A percentile compares a stretch with the other conserved stretches of the same genome.
These are phyloP conservation scores for Stephanodiscus minutulus DNA, from an alignment of 108 stramenopile species.

Conservation along the genomic window DNA sequence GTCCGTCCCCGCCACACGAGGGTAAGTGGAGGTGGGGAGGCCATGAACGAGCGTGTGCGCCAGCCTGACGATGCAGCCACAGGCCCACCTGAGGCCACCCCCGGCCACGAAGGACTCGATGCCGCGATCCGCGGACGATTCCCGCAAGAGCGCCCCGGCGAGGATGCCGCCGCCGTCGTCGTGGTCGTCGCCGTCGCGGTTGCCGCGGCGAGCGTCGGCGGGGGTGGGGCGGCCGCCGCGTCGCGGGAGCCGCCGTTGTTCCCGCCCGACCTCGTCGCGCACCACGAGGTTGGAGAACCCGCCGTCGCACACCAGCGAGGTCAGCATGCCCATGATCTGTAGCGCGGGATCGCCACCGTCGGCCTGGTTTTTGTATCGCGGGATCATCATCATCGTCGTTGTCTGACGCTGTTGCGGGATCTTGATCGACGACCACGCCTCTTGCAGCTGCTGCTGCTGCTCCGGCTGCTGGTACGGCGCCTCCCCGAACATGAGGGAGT, in stretches of 20 bases:
- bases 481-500: constrained; percentile 24
- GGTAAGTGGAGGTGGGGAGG: neutral
- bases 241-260: neutral
- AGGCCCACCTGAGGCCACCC: constrained; percentile 44
- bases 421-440: neutral
- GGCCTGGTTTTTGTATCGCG: constrained; percentile 5
- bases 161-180: constrained; percentile 3
- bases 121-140: constrained; percentile 15
- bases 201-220: neutral
- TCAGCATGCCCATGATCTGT: constrained; percentile 45
- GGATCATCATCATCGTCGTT: constrained; percentile 6
- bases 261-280: constrained; percentile 13
- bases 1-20: neutral
- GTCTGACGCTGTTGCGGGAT: neutral
- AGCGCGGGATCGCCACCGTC: constrained; percentile 40
- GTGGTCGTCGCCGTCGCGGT: neutral
- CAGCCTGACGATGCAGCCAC: constrained; percentile 36
- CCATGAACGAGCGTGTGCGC: constrained; percentile 38
- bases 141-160: constrained; percentile 7
- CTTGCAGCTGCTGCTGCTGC: neutral
- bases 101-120: constrained; percentile 49
- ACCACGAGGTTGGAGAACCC: constrained; percentile 32
- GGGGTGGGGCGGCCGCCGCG: neutral
- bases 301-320: constrained; percentile 36
- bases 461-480: constrained; percentile 11